A percentile compares a stretch with the other conserved stretches of the same genome.
These are phyloP conservation scores for Saturnispora zaruensis DNA, from an alignment of 805 yeast species.

Conservation along the genomic window DNA sequence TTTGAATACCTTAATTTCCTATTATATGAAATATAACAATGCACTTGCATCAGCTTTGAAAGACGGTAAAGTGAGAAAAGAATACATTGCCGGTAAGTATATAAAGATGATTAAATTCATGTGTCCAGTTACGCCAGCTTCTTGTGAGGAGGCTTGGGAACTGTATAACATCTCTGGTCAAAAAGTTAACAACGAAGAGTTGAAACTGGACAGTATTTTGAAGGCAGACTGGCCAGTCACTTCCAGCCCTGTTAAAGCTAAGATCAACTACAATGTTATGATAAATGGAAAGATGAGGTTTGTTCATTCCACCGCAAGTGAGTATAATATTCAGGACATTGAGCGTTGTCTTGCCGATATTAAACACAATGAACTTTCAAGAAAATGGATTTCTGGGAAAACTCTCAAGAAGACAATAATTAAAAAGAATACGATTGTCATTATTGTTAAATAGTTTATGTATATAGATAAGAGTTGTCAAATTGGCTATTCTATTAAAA, in stretches of 20 bases:
- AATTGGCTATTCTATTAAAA: neutral
- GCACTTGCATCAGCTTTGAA: conserved; percentile 39
- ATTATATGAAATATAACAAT: conserved; percentile 77
- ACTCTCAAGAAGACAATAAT: conserved; percentile 45
- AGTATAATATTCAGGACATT: conserved; percentile 28
- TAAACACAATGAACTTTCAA: conserved; percentile 28
- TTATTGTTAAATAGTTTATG: conserved; percentile 15
- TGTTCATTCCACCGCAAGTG: conserved; percentile 27
- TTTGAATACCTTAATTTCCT: conserved; percentile 80
- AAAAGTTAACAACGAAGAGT: neutral
- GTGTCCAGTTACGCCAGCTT: conserved; percentile 76
- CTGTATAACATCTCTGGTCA: conserved; percentile 23
- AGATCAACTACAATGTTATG: conserved; percentile 46
- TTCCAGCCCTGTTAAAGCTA: conserved; percentile 31
- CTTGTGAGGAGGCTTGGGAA: conserved; percentile 79
- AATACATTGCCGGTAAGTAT: conserved; percentile 20
- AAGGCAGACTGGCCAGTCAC: conserved; percentile 57
- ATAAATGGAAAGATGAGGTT: conserved; percentile 66
- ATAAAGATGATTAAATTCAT: conserved; percentile 51
- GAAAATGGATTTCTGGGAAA: conserved; percentile 35
- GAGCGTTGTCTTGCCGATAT: conserved; percentile 33
- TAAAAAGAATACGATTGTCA: conserved; percentile 30
- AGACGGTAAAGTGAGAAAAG: conserved; percentile 24
- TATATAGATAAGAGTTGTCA: neutral
- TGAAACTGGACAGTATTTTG: conserved; percentile 37